A percentile compares a stretch with the other conserved stretches of the same genome.
phyloP scores from a whole-genome alignment of 2,329 filamentous ascomycete species.

The Helicocarpus griseus region DNA sequence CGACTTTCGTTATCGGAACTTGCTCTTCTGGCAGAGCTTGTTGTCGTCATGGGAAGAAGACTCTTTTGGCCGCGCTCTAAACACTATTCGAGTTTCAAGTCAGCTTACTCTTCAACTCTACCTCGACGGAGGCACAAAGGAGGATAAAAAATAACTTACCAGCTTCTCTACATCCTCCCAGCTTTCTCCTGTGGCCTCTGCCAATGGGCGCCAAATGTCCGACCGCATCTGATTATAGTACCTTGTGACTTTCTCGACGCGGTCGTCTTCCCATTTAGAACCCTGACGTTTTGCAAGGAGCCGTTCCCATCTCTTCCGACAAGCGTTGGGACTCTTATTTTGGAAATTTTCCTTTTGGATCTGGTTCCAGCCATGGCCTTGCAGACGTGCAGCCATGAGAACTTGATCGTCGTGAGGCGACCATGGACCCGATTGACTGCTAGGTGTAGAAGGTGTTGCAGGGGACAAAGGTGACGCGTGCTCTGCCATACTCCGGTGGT shows the following conservation, averaged over 20 bases:
- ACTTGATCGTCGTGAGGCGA: conserved; percentile 63
- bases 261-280: conserved; percentile 69
- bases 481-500: conserved; percentile 7
- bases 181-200: conserved; percentile 47
- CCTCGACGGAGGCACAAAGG: too few species aligned
- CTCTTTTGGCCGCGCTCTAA: conserved; percentile 16
- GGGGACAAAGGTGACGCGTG: neutral
- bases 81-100: conserved; percentile 10
- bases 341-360: conserved; percentile 71
- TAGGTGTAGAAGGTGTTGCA: conserved; percentile 7
- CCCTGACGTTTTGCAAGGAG: conserved; percentile 63
- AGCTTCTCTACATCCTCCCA: conserved; percentile 68
- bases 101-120: neutral
- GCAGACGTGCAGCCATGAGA: conserved; percentile 60
- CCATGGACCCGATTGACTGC: conserved; percentile 49
- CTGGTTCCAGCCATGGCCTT: conserved; percentile 73
- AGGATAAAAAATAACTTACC: conserved; percentile 41
- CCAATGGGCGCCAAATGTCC: conserved; percentile 72
- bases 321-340: conserved; percentile 68
- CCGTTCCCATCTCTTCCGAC: conserved; percentile 79
- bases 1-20: conserved; percentile 7
- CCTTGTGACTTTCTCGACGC: conserved; percentile 62
- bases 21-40: conserved; percentile 3
- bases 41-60: conserved; percentile 10
- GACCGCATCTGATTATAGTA: conserved; percentile 72